Evolutionary conservation across 2,329 filamentous ascomycete genomes (phyloP).

Genomic region (Colletotrichum australisinense): DNA sequence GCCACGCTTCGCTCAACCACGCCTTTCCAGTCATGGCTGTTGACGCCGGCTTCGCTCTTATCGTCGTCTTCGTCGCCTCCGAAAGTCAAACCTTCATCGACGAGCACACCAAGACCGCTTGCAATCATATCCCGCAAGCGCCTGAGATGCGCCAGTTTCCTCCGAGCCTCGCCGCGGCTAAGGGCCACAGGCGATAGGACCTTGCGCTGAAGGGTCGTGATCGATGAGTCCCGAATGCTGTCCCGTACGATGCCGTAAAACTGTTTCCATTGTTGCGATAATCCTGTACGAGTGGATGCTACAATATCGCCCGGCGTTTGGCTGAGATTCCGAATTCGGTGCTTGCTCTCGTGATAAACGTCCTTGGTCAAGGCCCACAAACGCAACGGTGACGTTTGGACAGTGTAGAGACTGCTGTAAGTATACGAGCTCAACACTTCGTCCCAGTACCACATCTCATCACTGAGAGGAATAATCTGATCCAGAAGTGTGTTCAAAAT

Average conservation of each 20-base stretch:
- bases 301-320: conserved; percentile 45
- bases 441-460: conserved; percentile 97
- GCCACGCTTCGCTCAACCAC: conserved; percentile 84
- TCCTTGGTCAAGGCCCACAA: conserved; percentile 79
- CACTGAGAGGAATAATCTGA: conserved; percentile 83
- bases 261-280: conserved; percentile 67
- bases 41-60: conserved; percentile 62
- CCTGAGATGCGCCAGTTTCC: conserved; percentile 78
- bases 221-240: conserved; percentile 78
- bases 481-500: conserved; percentile 82
- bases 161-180: conserved; percentile 78
- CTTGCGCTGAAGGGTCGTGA: conserved; percentile 76
- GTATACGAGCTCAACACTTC: conserved; percentile 83
- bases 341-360: conserved; percentile 71
- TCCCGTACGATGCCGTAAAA: conserved; percentile 87
- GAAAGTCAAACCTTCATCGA: conserved; percentile 85
- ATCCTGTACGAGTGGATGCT: conserved; percentile 48
- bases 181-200: conserved; percentile 84
- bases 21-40: conserved; percentile 71
- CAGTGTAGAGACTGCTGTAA: conserved; percentile 83
- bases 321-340: conserved; percentile 43
- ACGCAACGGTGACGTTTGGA: conserved; percentile 85
- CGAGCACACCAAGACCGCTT: conserved; percentile 85
- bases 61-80: conserved; percentile 65
- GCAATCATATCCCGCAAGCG: conserved; percentile 84